Base-by-base conservation (phyloP, 441 rosid genomes). In the Flueggea neowawraea region DNA sequence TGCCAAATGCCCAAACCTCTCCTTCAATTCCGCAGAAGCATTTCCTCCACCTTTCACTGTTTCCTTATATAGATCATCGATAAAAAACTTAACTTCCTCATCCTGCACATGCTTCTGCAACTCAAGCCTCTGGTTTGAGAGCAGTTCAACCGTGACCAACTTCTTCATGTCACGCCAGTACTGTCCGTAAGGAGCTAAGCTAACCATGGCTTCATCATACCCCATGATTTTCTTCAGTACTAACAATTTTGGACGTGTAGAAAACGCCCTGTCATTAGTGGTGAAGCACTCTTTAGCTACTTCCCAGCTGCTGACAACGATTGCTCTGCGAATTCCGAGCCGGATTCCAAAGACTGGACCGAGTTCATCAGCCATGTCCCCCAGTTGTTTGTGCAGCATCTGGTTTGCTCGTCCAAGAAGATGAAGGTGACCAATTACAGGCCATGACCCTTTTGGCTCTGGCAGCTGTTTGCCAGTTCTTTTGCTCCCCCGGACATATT, bases 151-250 rank as follows among this genome's bases (percentile, higher is more conserved):
- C 0, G 22, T 16, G 5, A 63, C 75, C 1, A 79, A 62, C 72
- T 81, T 84, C 71, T 86, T 71, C 13, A 75, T 28, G 3, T 72
- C 58, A 0, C 75, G 82, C 84, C 86, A 81, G 63, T 79, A 77
- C 0, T 69, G 33, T 7, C 81, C 82, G 1, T 75, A 75, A 6
- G 84, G 85, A 13, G 76, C 75, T 3, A 82, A 70, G 10, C 85
- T 83, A 0, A 80, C 3, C 71, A 75, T 45, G 12, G 58, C 44
- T 31, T 68, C 62, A 47, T 74, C 55, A 52, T 82, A 84, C 0
- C 74, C 82, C 73, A 80, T 64, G 54, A 73, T 39, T 52, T 68
- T 66, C 3, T 22, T 0, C 2, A 81, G n/a, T n/a, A n/a, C 75
- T 10, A 74, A 31, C 54, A 49, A 58, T 28, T 49, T 51, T 6